Base-by-base conservation (phyloP, 2,329 filamentous ascomycete species). In the Claviceps arundinis region DNA sequence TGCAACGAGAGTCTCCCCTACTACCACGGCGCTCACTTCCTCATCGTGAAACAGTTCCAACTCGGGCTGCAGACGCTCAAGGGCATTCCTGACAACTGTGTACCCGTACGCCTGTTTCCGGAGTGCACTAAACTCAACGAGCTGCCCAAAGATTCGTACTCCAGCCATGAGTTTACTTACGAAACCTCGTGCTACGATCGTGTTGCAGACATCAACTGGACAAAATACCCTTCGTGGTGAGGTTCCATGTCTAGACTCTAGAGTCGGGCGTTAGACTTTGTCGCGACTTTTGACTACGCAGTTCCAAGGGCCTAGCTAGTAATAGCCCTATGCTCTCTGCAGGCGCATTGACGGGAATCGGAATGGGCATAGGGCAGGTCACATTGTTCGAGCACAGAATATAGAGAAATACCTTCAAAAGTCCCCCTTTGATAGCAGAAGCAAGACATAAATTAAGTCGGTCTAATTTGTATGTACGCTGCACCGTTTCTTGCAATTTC, bases 1-100 rank as follows among this genome's bases (percentile, higher is more conserved):
- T 78, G 75, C 59, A 64, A 69, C 47, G 66, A 68, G 41, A 61
- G 55, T 3, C 55, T 75, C 3, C 57, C 64, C 1, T 77, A 74
- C 61, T 75, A 74, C 57, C 30, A 19, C 4, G 55, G 59, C 24
- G 56, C 58, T 46, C 68, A 14, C 44, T 68, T 69, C 42, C 62
- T 68, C 50, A 61, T 68, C 26, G 61, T 75, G 51, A 67, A 70
- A 56, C 70, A 68, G 44, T 61, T 64, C 24, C 65, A 65, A 54
- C 52, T 45, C 40, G 51, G 48, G 1, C 8, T 44, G 37, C 4
- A 41, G 16, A 47, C 14, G 3, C 8, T 43, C 3, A 52, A 60
- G 53, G 53, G 57, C 4, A 57, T 70, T 1, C 68, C 70, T 1
- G 59, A 64, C 43, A 65, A 62, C 2, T 78, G 75, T 54, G 69